Evolutionary conservation across 768 basidiomycete species (phyloP), one percentile per base, ranked within the genome.

Genomic region (Calocera cornea): DNA sequence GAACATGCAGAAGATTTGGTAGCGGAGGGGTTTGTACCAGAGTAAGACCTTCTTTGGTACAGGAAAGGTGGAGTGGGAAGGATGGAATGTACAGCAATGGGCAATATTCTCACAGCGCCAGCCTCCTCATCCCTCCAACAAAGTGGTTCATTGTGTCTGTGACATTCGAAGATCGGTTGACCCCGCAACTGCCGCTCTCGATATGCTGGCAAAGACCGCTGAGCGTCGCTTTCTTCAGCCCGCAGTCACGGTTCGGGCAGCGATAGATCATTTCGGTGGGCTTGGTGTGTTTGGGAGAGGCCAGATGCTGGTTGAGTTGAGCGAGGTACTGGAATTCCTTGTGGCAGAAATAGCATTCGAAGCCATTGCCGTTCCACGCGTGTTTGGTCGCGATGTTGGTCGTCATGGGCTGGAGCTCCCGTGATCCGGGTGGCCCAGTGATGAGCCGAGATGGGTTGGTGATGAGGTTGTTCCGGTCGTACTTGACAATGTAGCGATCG

Each of bases 321-420:
- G 17, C 12, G 14, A 88, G 79, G 0, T 77, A 71, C 64, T 71
- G 31, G 71, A 80, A 85, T 14, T 64, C 70, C 24, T 65, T 67
- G 73, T 84, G 80, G 73, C 88, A 89, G 29, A 89, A 74, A 72
- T 83, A 83, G 74, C 87, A 89, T 74, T 89, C 86, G 73, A 79
- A 89, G 3, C 70, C 76, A 3, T 0, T 2, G 0, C 78, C 78
- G 68, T 82, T 83, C 44, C 44, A 47, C 5, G 44, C 7, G 5
- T 19, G 44, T 24, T 47, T 19, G 8, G 44, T 47, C 8, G 44
- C 54, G 24, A 60, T 29, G 31, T 16, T 14, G 16, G 31, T 27
- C 7, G 54, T 77, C 12, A 81, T 80, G 29, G 70, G 74, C 71
- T 77, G 78, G 34, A 65, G 72, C 29, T 73, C 31, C 7, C 16